phyloP scores from a whole-genome alignment of 2,329 filamentous ascomycete species.

The Pseudocercospora vitis region DNA sequence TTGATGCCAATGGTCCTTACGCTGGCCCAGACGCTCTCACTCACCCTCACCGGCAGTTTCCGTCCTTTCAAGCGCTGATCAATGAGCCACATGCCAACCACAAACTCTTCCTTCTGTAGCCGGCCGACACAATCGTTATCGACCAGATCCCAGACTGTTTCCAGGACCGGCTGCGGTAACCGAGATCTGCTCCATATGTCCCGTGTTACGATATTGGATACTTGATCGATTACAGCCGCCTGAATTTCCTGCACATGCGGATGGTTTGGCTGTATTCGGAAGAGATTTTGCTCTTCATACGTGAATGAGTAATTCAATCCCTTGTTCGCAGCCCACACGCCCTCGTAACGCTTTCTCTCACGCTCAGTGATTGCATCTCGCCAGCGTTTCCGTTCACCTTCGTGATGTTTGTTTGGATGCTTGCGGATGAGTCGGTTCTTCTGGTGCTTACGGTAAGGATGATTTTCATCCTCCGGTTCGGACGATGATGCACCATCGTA shows the following conservation, averaged over 20 bases:
- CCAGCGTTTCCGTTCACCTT: constrained; percentile 72
- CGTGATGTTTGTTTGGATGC: constrained; percentile 71
- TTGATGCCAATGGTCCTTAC: constrained; percentile 51
- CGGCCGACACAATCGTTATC: constrained; percentile 57
- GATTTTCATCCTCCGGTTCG: constrained; percentile 47
- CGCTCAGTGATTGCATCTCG: constrained; percentile 69
- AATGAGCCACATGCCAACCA: constrained; percentile 79
- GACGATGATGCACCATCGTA: constrained; percentile 38
- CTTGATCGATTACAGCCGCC: constrained; percentile 39
- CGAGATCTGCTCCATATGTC: constrained; percentile 76
- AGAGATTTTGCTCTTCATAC: constrained; percentile 20
- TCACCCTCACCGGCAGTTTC: constrained; percentile 71
- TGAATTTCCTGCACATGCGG: constrained; percentile 14
- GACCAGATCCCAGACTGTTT: constrained; percentile 76
- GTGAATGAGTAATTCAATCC: constrained; percentile 50
- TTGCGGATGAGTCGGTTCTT: constrained; percentile 59
- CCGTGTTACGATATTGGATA: constrained; percentile 66
- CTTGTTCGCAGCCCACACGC: constrained; percentile 79
- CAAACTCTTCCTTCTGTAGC: constrained; percentile 69
- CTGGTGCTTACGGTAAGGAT: constrained; percentile 52
- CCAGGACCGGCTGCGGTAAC: constrained; percentile 66
- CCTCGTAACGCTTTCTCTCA: constrained; percentile 79
- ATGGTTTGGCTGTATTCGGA: constrained; percentile 13
- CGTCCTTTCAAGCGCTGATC: constrained; percentile 77
- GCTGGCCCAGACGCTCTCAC: constrained; percentile 74